phyloP scores from a whole-genome alignment of 257 asterid genomes.

The Henckelia pumila region DNA sequence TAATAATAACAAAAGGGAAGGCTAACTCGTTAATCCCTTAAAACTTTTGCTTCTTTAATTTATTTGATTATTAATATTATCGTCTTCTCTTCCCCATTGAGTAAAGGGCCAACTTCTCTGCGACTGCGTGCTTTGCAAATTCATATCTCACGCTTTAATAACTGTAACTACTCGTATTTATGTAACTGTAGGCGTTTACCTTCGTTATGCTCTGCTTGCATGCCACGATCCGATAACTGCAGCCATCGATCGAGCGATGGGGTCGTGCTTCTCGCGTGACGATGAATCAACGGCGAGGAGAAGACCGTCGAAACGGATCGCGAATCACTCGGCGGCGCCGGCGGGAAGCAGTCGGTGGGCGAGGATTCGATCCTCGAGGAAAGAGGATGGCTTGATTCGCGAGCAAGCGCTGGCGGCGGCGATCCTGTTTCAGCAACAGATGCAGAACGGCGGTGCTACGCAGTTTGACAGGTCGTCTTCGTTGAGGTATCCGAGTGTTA shows the following conservation, averaged over 20 bases:
- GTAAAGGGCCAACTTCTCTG: conserved; percentile 22
- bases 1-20: conserved; percentile 20
- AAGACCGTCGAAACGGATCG: conserved; percentile 47
- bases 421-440: conserved; percentile 82
- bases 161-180: neutral
- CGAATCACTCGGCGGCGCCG: conserved; percentile 33
- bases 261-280: conserved; percentile 68
- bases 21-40: conserved; percentile 32
- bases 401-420: conserved; percentile 94
- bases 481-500: conserved; percentile 59
- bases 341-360: conserved; percentile 75
- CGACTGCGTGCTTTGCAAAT: neutral
- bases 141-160: neutral
- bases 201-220: conserved; percentile 28
- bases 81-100: conserved; percentile 26
- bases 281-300: conserved; percentile 50
- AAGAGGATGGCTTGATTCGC: conserved; percentile 65
- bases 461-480: conserved; percentile 88
- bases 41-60: no score
- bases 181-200: neutral
- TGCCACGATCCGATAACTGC: conserved; percentile 8
- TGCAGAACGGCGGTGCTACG: conserved; percentile 55
- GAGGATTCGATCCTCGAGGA: conserved; percentile 62
- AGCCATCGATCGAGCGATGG: conserved; percentile 49
- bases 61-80: no score